These are phyloP conservation scores for Talaromyces islandicus DNA, from an alignment of 2,329 filamentous ascomycete genomes.

Conservation along the genomic window DNA sequence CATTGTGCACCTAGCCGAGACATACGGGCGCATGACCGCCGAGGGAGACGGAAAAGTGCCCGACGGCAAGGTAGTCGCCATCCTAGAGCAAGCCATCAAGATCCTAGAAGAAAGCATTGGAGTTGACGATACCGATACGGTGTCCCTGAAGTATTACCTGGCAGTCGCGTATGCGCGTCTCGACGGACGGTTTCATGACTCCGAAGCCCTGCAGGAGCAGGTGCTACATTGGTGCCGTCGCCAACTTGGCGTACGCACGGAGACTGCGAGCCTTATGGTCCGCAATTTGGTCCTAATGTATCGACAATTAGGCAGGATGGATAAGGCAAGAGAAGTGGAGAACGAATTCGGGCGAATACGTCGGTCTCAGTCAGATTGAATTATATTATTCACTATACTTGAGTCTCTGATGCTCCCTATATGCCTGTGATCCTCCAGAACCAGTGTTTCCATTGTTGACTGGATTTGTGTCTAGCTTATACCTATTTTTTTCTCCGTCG, in stretches of 20 bases:
- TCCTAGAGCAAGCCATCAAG: slow-evolving; percentile 7
- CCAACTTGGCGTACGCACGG: slow-evolving; percentile 2
- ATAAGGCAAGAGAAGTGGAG: slow-evolving; percentile 13
- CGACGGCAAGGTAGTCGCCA: slow-evolving; percentile 2
- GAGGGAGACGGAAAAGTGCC: slow-evolving; percentile 10
- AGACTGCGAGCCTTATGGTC: slow-evolving; percentile 10
- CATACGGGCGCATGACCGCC: slow-evolving; percentile 10
- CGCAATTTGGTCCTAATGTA: slow-evolving; percentile 12
- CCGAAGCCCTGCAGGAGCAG: slow-evolving; percentile 7
- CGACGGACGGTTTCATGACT: slow-evolving; percentile 9
- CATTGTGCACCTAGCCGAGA: slow-evolving; percentile 13
- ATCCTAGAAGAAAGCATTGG: slow-evolving; percentile 11
- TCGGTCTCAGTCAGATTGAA: slow-evolving; percentile 1
- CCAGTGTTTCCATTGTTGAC: not conserved
- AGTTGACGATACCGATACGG: slow-evolving; percentile 10
- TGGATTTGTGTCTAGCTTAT: not conserved
- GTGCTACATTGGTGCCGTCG: slow-evolving; percentile 11
- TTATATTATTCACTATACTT: not conserved
- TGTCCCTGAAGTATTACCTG: slow-evolving; percentile 12
- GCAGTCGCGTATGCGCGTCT: slow-evolving; percentile 11
- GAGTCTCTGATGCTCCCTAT: not conserved
- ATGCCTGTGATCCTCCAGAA: not conserved
- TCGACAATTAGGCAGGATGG: slow-evolving; percentile 12
- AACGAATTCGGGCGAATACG: slow-evolving; percentile 6
- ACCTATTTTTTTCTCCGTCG: not conserved